Percentiles rank a stretch among this genome's conserved stretches.
Conservation (phyloP, 1,284 basidiomycete genomes). For the Melampsora americana region DNA sequence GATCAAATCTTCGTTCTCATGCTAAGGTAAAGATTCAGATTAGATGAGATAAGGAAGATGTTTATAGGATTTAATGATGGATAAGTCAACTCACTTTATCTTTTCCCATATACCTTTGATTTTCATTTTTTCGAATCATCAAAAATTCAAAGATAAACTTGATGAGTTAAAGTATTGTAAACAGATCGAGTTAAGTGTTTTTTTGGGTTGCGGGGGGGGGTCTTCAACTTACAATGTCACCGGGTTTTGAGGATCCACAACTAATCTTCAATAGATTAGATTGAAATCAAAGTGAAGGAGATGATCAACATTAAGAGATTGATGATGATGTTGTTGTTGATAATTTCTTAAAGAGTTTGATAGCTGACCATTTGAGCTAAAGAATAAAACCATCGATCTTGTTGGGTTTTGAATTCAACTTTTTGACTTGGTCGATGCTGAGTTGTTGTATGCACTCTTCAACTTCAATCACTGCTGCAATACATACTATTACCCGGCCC, state of each 20-base stretch:
- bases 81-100: constrained; percentile 24
- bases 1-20: constrained; percentile 83
- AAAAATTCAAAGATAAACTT: neutral
- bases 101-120: constrained; percentile 39
- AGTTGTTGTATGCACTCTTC: no score
- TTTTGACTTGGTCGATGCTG: no score
- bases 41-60: neutral
- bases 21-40: neutral
- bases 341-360: no score
- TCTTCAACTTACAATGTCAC: constrained; percentile 32
- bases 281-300: neutral
- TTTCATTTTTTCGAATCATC: neutral
- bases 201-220: no score
- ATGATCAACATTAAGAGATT: neutral
- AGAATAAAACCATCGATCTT: constrained; percentile 34
- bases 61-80: neutral
- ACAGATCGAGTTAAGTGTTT: neutral
- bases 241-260: constrained; percentile 34
- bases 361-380: constrained; percentile 34
- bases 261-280: constrained; percentile 9
- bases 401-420: neutral
- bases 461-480: no score
- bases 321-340: neutral
- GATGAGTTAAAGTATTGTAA: neutral
- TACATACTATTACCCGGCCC: no score